Percentiles rank a stretch among this genome's conserved stretches.
These are phyloP conservation scores for Triticum dicoccoides DNA, from an alignment of 176 grass and related monocot genomes.

Conservation along the genomic window DNA sequence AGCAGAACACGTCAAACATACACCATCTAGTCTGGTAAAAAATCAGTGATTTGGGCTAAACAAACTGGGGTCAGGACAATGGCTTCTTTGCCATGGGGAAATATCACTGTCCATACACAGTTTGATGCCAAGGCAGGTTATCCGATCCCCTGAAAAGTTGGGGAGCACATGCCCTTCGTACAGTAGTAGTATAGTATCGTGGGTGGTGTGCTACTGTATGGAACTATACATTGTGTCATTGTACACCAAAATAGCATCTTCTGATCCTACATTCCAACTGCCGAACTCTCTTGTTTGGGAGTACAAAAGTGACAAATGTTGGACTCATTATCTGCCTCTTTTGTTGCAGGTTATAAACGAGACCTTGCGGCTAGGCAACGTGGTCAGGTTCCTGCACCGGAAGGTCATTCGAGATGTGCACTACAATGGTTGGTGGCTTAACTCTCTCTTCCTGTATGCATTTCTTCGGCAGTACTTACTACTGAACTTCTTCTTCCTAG, in stretches of 20 bases:
- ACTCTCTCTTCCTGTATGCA: background rate
- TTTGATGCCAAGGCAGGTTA: background rate
- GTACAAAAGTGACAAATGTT: too few relatives aligned
- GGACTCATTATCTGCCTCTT: too few relatives aligned
- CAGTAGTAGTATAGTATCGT: background rate
- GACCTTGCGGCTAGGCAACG: conserved; percentile 90
- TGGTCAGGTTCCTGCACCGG: conserved; percentile 91
- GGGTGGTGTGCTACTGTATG: background rate
- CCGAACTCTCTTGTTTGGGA: background rate
- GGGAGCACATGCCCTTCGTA: background rate
- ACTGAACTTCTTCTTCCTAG: background rate
- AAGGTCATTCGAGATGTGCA: conserved; percentile 80
- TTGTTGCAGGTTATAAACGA: conserved; percentile 88
- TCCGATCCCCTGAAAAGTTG: background rate
- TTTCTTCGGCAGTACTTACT: background rate
- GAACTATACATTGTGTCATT: background rate
- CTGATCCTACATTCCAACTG: background rate
- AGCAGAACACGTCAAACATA: conserved; percentile 5
- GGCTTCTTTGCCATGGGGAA: background rate
- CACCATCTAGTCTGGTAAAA: background rate
- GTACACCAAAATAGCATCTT: background rate
- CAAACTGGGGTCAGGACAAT: background rate
- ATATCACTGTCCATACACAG: background rate
- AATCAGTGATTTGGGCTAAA: background rate
- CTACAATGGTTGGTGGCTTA: conserved; percentile 72